These are phyloP conservation scores for Sugiyamaella smithiae DNA, from an alignment of 805 yeast species.

Conservation along the genomic window DNA sequence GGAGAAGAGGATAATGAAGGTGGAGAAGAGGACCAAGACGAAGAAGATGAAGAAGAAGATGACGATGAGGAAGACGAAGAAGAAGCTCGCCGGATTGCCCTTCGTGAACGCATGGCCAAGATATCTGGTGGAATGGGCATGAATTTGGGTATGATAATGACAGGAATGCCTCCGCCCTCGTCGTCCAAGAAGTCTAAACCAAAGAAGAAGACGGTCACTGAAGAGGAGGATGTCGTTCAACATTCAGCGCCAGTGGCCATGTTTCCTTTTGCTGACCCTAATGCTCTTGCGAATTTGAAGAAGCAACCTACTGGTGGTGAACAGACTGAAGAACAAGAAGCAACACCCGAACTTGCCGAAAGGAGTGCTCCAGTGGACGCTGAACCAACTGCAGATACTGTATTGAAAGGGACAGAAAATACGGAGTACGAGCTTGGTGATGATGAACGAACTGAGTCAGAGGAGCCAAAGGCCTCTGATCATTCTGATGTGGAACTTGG, in stretches of 20 bases:
- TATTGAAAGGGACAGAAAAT: constrained; percentile 15
- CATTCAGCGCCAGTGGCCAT: constrained; percentile 47
- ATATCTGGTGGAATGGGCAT: constrained; percentile 76
- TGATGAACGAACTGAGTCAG: constrained; percentile 30
- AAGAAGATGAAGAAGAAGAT: constrained; percentile 17
- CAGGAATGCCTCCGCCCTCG: constrained; percentile 31
- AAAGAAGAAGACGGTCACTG: constrained; percentile 24
- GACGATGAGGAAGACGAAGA: constrained; percentile 41
- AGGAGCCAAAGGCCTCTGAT: constrained; percentile 15
- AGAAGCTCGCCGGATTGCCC: constrained; percentile 61
- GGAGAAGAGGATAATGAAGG: constrained; percentile 13
- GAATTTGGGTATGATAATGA: constrained; percentile 31
- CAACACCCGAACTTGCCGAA: constrained; percentile 7
- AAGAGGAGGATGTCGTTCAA: constrained; percentile 22
- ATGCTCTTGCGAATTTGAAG: constrained; percentile 27
- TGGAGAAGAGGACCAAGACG: constrained; percentile 13
- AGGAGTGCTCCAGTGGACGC: constrained; percentile 15
- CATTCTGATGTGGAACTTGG: constrained; percentile 1
- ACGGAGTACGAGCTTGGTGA: constrained; percentile 29
- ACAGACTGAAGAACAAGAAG: constrained; percentile 30
- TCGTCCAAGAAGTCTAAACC: constrained; percentile 30
- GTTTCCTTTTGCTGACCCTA: constrained; percentile 51
- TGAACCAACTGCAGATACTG: constrained; percentile 10
- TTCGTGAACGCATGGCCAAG: constrained; percentile 95
- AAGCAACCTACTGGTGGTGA: constrained; percentile 16